Conservation (phyloP, 768 basidiomycete genomes). For the Cystofilobasidium ferigula region DNA sequence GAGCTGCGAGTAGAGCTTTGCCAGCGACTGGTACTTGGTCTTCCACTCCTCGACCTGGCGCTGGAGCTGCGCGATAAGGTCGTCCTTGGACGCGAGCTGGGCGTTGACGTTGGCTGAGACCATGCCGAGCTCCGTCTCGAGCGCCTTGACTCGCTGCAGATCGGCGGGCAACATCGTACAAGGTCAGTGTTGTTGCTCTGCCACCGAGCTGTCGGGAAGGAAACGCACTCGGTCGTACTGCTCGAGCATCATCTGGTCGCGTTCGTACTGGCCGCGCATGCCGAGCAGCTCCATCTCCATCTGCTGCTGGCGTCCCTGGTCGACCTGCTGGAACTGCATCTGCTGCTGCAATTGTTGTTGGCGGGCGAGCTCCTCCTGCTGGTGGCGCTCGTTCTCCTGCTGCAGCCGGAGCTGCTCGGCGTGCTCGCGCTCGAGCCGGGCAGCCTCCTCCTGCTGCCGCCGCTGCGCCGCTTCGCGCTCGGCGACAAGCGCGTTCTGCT, state of each 20-base stretch:
- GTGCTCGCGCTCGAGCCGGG: slow-evolving; percentile 73
- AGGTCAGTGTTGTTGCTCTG: no score
- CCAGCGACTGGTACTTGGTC: slow-evolving; percentile 96
- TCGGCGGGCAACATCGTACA: no score
- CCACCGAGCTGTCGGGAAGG: no score
- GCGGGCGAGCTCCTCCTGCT: slow-evolving; percentile 65
- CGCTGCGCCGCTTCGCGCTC: slow-evolving; percentile 74
- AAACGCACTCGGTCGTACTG: slow-evolving; percentile 82
- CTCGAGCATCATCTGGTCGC: slow-evolving; percentile 93
- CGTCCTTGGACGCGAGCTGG: slow-evolving; percentile 84
- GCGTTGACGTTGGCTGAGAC: slow-evolving; percentile 65
- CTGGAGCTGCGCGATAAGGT: slow-evolving; percentile 86
- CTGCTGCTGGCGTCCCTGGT: slow-evolving; percentile 54
- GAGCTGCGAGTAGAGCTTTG: slow-evolving; percentile 95
- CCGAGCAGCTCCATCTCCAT: slow-evolving; percentile 80
- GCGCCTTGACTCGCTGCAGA: slow-evolving; percentile 76
- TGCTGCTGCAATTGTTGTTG: slow-evolving; percentile 71
- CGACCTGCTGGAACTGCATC: slow-evolving; percentile 54
- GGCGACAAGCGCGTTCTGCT: slow-evolving; percentile 75
- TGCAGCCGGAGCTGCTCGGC: slow-evolving; percentile 79
- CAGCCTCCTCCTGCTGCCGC: slow-evolving; percentile 62
- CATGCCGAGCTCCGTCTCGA: slow-evolving; percentile 75
- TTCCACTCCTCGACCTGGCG: slow-evolving; percentile 95
- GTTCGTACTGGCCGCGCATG: slow-evolving; percentile 93
- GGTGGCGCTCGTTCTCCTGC: slow-evolving; percentile 71